Conservation (phyloP, 768 basidiomycete genomes). For the Lactarius sanguifluus region DNA sequence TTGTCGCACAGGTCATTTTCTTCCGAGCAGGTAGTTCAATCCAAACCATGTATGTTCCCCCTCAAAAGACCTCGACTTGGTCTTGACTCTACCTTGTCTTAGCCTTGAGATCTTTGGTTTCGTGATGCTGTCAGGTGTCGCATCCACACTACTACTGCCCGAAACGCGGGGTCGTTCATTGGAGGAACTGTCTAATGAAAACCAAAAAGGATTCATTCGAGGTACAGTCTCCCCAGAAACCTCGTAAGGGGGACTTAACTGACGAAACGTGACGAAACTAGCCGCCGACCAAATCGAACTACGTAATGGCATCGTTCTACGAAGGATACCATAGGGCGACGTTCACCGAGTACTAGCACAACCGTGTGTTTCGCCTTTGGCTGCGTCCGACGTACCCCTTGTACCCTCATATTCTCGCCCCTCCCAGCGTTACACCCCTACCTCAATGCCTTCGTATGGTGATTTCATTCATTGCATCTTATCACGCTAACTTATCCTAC, state of each 20-base stretch:
- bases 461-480: neutral
- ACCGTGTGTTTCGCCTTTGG: neutral
- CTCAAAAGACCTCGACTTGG: constrained; percentile 17
- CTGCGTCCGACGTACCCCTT: neutral
- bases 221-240: neutral
- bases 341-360: neutral
- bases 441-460: neutral
- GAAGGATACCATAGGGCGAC: constrained; percentile 8
- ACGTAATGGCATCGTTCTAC: constrained; percentile 26
- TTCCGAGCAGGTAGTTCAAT: constrained; percentile 31
- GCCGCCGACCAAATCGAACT: constrained; percentile 23
- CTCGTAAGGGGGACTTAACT: neutral
- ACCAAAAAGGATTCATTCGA: constrained; percentile 38
- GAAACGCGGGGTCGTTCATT: constrained; percentile 43
- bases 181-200: constrained; percentile 41
- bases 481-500: neutral
- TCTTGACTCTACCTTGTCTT: constrained; percentile 9
- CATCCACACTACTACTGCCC: constrained; percentile 44
- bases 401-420: neutral
- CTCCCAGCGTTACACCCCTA: neutral
- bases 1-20: constrained; percentile 43
- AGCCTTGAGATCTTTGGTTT: constrained; percentile 48
- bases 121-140: constrained; percentile 47
- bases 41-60: constrained; percentile 36
- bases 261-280: neutral